Evolutionary conservation across 2,329 filamentous ascomycete species (phyloP), one percentile per base, ranked within the genome.

Genomic region (Arthrobotrys iridis): DNA sequence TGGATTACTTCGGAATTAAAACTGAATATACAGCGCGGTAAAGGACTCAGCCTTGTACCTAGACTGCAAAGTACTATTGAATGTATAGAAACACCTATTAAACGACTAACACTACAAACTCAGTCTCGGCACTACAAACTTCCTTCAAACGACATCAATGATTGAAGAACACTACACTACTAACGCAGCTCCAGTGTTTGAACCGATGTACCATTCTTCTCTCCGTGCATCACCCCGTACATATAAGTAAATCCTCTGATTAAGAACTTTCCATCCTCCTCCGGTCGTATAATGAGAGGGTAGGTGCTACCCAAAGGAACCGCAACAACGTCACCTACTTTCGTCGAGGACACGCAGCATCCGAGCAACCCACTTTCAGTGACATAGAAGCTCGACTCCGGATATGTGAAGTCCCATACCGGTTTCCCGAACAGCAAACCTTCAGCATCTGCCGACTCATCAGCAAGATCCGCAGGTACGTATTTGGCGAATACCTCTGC

Each of bases 381-480:
- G 57, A 79, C 70, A 35, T 77, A 79, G 52, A 79, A 78, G 50
- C 77, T 79, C 22, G 79, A 78, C 50, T 78, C 77, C 11, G 77
- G 79, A 33, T 79, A 79, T 20, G 48, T 76, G 57, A 79, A 79
- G 30, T 79, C 78, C 78, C 78, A 79, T 18, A 78, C 78, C 24
- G 77, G 77, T 62, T 78, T 78, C 5, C 75, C 77, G 45, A 79
- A 79, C 57, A 65, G 20, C 15, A 59, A n/a, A 8, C 78, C 79
- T 48, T 80, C 71, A 26, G 55, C 70, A 58, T 67, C 15, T 58
- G 72, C 45, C 3, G 76, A 76, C 65, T 79, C 76, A n/a, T 78
- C 65, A 8, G 77, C 62, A n/a, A 80, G 24, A 15, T 78, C 77
- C 45, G 24, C n/a, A 20, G 78, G 65, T 33, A 80, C 72, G 18